Conservation (phyloP, 164 flowering plant species). For the Nymphaea colorata region DNA sequence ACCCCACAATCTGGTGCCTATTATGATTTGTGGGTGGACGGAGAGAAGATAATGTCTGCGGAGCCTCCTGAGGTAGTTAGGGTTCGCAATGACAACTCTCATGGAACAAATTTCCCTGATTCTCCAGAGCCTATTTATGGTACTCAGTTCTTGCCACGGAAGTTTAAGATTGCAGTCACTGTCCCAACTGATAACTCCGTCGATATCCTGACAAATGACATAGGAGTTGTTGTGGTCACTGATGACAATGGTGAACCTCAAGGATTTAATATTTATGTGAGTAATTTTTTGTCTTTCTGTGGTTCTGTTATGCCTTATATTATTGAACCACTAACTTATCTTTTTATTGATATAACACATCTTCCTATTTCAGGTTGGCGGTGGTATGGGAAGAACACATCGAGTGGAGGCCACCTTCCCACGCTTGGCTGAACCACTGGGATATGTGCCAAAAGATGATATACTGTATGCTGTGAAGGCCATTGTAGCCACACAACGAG, state of each 20-base stretch:
- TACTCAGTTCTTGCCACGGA: constrained; percentile 92
- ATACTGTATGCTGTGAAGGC: constrained; percentile 94
- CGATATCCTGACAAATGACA: constrained; percentile 89
- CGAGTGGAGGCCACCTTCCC: constrained; percentile 81
- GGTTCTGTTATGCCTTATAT: neutral
- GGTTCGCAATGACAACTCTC: constrained; percentile 94
- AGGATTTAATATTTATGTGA: constrained; percentile 91
- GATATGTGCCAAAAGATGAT: constrained; percentile 93
- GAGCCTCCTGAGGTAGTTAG: constrained; percentile 85
- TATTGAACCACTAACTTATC: neutral
- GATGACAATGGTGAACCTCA: constrained; percentile 82
- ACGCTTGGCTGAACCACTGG: constrained; percentile 88
- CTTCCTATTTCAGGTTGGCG: constrained; percentile 37
- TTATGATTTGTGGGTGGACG: constrained; percentile 98
- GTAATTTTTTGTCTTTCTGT: constrained; percentile 6
- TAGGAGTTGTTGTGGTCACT: constrained; percentile 86
- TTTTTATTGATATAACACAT: too few relatives aligned
- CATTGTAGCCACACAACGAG: constrained; percentile 92
- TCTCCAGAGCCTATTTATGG: constrained; percentile 99
- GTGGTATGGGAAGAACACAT: constrained; percentile 99
- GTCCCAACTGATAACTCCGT: constrained; percentile 94
- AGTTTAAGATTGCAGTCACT: constrained; percentile 94
- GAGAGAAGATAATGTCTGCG: constrained; percentile 76
- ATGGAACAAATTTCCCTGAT: constrained; percentile 90
- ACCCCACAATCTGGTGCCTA: constrained; percentile 96